A percentile compares a stretch with the other conserved stretches of the same genome.
phyloP scores from a whole-genome alignment of 176 grass and related monocot species.

The Microstegium vimineum region DNA sequence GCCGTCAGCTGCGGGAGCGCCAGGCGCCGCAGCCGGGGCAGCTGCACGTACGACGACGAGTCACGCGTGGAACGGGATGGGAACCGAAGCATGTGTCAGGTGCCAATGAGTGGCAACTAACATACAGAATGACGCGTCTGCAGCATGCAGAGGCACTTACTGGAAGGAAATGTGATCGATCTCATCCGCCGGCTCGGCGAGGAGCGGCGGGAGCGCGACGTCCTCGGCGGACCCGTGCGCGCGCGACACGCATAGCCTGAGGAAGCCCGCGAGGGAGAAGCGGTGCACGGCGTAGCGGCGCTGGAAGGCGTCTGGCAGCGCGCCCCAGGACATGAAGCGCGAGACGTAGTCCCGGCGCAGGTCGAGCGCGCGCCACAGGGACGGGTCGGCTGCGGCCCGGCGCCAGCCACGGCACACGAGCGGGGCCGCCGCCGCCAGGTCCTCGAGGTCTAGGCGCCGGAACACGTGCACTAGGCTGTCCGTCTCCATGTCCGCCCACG shows the following conservation, averaged over 20 bases:
- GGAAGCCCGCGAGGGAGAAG: slow-evolving; percentile 51
- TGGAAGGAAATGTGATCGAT: slow-evolving; percentile 35
- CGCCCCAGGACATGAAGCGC: slow-evolving; percentile 75
- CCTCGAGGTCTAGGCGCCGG: slow-evolving; percentile 47
- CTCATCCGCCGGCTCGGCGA: slow-evolving; percentile 15
- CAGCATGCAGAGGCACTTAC: slow-evolving; percentile 16
- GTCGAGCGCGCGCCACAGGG: slow-evolving; percentile 66
- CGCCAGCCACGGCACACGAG: slow-evolving; percentile 79
- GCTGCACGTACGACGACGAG: background rate
- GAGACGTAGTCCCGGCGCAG: slow-evolving; percentile 56
- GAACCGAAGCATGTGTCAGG: background rate
- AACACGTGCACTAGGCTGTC: slow-evolving; percentile 81
- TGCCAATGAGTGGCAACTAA: too few species aligned
- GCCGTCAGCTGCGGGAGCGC: slow-evolving; percentile 30
- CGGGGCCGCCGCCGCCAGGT: slow-evolving; percentile 51
- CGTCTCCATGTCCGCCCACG: slow-evolving; percentile 63
- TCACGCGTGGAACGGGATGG: too few species aligned
- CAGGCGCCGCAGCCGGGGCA: slow-evolving; percentile 41
- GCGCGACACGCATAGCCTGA: slow-evolving; percentile 41
- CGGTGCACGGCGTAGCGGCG: slow-evolving; percentile 15
- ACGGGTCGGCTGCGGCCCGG: slow-evolving; percentile 50
- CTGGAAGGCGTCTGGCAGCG: slow-evolving; percentile 37
- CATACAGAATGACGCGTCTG: too few species aligned
- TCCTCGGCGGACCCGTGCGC: background rate
- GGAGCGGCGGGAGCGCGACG: slow-evolving; percentile 53